phyloP scores from a whole-genome alignment of 2,329 filamentous ascomycete genomes.

The Calonectria hawksworthii region DNA sequence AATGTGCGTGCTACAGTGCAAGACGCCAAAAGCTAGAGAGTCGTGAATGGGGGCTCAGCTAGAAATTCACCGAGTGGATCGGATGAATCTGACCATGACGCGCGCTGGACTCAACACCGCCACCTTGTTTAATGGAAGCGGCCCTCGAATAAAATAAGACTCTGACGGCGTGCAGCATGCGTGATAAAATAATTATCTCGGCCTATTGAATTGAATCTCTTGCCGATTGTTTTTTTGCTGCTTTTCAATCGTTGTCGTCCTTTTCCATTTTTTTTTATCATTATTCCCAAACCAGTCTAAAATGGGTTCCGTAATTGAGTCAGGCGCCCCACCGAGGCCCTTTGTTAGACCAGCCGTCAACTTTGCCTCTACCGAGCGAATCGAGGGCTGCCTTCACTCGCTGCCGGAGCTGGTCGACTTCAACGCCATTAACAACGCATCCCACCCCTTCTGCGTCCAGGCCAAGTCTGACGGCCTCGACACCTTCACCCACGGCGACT shows the following conservation, averaged over 20 bases:
- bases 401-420: slow-evolving; percentile 46
- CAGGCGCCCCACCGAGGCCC: slow-evolving; percentile 22
- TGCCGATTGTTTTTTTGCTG: neutral
- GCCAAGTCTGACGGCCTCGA: slow-evolving; percentile 31
- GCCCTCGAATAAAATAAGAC: slow-evolving; percentile 11
- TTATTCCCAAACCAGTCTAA: neutral
- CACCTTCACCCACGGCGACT: slow-evolving; percentile 36
- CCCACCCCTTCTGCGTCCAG: slow-evolving; percentile 45
- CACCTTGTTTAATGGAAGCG: neutral
- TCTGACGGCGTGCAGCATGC: neutral
- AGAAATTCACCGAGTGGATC: slow-evolving; percentile 24
- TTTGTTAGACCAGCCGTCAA: slow-evolving; percentile 33
- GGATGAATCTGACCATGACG: slow-evolving; percentile 4
- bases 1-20: neutral
- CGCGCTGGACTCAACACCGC: neutral
- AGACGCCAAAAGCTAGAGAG: neutral
- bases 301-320: slow-evolving; percentile 18
- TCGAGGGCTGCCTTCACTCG: slow-evolving; percentile 31
- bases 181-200: neutral
- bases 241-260: neutral
- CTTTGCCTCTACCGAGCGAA: slow-evolving; percentile 33
- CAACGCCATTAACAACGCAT: slow-evolving; percentile 44
- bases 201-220: neutral
- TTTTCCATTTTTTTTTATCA: neutral
- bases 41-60: neutral